Conservation (phyloP, 371 early-diverging fungal species). For the Mortierella sp. region DNA sequence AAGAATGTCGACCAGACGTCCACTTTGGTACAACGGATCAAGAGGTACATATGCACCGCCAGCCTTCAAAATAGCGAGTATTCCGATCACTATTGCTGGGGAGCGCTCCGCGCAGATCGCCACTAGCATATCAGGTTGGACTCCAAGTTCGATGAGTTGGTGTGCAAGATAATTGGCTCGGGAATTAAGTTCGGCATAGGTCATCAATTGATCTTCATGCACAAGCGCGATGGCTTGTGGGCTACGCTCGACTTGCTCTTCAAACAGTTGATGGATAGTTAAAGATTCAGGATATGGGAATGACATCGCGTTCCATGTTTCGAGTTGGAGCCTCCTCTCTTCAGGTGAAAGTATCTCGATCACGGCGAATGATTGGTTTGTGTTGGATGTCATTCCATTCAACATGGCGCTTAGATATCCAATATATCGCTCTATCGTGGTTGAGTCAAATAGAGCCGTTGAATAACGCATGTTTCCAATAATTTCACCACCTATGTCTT, state of each 20-base stretch:
- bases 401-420: background rate
- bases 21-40: constrained; percentile 13
- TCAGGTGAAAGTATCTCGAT: too few species aligned
- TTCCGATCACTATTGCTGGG: constrained; percentile 8
- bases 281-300: too few species aligned
- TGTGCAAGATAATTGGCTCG: constrained; percentile 17
- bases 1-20: constrained; percentile 3
- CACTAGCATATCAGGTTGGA: constrained; percentile 19
- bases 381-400: background rate
- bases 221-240: constrained; percentile 36
- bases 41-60: constrained; percentile 29
- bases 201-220: constrained; percentile 17
- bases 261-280: constrained; percentile 17
- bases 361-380: too few species aligned
- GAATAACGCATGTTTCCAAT: background rate
- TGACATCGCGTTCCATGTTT: too few species aligned
- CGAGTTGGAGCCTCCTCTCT: too few species aligned
- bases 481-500: constrained; percentile 4
- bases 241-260: constrained; percentile 10
- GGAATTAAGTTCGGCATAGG: constrained; percentile 19
- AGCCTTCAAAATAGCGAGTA: constrained; percentile 22
- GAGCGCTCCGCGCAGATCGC: constrained; percentile 28
- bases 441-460: constrained; percentile 3
- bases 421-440: constrained; percentile 6
- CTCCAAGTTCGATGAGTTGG: constrained; percentile 12